phyloP scores from a whole-genome alignment of 2,329 filamentous ascomycete species.

The Ophiostoma australiae region DNA sequence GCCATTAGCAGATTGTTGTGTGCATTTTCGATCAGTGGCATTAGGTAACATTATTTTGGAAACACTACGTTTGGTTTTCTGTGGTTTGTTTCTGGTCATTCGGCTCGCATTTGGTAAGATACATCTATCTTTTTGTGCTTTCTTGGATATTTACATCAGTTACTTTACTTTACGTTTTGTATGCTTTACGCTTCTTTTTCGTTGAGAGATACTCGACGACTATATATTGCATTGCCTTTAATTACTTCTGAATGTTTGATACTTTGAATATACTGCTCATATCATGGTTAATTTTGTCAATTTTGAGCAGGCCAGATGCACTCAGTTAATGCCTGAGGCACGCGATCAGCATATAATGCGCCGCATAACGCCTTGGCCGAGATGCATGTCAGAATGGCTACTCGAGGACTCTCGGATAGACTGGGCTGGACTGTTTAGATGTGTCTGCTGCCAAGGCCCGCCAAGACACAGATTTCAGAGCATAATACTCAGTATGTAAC shows the following conservation, averaged over 20 bases:
- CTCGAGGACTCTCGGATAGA: not conserved
- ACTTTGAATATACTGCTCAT: not conserved
- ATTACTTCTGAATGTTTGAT: not conserved
- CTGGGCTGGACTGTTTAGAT: constrained; percentile 2
- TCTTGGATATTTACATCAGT: not conserved
- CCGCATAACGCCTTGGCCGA: too few species aligned
- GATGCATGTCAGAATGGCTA: not conserved
- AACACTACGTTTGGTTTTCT: not conserved
- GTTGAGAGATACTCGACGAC: not conserved
- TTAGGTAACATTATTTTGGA: not conserved
- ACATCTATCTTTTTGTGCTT: not conserved
- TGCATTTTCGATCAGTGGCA: constrained; percentile 5
- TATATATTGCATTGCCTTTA: not conserved
- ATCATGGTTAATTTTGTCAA: not conserved
- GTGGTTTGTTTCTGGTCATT: not conserved
- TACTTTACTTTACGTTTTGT: not conserved
- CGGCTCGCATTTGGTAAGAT: not conserved
- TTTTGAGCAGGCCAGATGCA: not conserved
- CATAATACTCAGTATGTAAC: not conserved
- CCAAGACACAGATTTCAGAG: not conserved
- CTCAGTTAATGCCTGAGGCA: not conserved
- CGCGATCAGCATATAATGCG: not conserved
- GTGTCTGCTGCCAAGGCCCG: not conserved
- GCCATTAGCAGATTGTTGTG: not conserved
- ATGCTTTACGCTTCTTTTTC: not conserved